Evolutionary conservation across 2,329 filamentous ascomycete species (phyloP), one percentile per base, ranked within the genome.

Genomic region (Colletotrichum somersetense): DNA sequence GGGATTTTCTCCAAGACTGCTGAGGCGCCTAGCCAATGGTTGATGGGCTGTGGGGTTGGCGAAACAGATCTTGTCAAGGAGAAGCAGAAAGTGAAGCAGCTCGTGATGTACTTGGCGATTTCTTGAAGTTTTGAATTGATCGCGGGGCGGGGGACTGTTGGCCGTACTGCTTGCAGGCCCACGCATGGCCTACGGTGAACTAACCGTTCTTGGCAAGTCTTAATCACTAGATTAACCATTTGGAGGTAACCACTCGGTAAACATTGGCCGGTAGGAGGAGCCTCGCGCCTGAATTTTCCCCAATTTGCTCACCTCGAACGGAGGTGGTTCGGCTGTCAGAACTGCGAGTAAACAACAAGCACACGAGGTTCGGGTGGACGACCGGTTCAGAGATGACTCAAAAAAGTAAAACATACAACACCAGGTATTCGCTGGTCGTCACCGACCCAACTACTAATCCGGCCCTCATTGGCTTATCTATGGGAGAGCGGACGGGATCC

Each of bases 171-270:
- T 46, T 20, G 20, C 10, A 35, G 18, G 48, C 18, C 50, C 7
- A 57, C 40, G 58, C 48, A 38, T 42, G 35, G 14, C 35, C 23
- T 58, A 18, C 18, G 26, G 26, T 12, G 18, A 56, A 33, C 66
- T 68, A 40, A 56, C 66, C 61, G 10, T 5, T n/a, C 40, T 55
- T 52, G 66, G 52, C 46, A 63, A 35, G 11, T 40, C 11, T 40
- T 40, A 12, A 40, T 11, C 14, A 40, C 18, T 42, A 42, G 30
- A 30, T 5, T 5, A 30, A 30, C 30, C 3, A 30, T 30, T 30
- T 3, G 3, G 30, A 3, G 4, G 1, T 12, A 42, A 40, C 16
- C 53, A n/a, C 18, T 35, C 18, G 23, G 42, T 57, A 30, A 57
- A 48, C 23, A 20, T 58, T 42, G 12, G 35, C 35, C n/a, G 55